phyloP scores from a whole-genome alignment of 306 rosid genomes.

The Ochetophila trinervis region DNA sequence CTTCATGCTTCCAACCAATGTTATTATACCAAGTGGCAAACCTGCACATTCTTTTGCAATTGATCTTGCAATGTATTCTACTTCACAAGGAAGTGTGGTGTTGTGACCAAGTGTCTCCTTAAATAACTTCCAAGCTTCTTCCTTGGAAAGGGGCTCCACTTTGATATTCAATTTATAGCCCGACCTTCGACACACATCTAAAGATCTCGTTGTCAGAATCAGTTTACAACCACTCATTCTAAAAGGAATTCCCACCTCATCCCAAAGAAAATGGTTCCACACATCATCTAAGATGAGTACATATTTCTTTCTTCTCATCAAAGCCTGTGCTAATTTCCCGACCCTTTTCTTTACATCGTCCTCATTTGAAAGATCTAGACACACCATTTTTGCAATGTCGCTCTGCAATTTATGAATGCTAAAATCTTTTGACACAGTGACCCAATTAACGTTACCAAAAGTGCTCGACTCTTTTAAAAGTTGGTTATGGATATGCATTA shows the following conservation, averaged over 20 bases:
- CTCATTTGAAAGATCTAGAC: slow-evolving; percentile 21
- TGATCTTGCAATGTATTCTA: slow-evolving; percentile 1
- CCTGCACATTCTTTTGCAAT: slow-evolving; percentile 10
- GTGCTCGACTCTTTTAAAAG: slow-evolving; percentile 9
- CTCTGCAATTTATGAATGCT: slow-evolving; percentile 22
- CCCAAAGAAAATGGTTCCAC: slow-evolving; percentile 26
- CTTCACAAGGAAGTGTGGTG: background rate
- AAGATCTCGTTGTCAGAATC: slow-evolving; percentile 25
- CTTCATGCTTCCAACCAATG: slow-evolving; percentile 17
- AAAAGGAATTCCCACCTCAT: slow-evolving; percentile 24
- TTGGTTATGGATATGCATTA: slow-evolving; percentile 11
- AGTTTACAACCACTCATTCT: slow-evolving; percentile 17
- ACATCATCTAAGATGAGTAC: slow-evolving; percentile 32
- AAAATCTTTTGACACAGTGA: slow-evolving; percentile 23
- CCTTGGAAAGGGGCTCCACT: background rate
- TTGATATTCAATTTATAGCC: slow-evolving; percentile 10
- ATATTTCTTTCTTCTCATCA: background rate
- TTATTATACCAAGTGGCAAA: slow-evolving; percentile 5
- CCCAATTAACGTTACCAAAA: slow-evolving; percentile 22
- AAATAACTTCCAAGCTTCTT: slow-evolving; percentile 24
- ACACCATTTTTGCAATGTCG: slow-evolving; percentile 21
- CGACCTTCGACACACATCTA: slow-evolving; percentile 23
- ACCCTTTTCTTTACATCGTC: slow-evolving; percentile 32
- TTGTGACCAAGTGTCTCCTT: slow-evolving; percentile 1
- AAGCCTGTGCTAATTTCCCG: slow-evolving; percentile 20